Evolutionary conservation across 768 basidiomycete species (phyloP).

Genomic region (Pulveroboletus sp.): DNA sequence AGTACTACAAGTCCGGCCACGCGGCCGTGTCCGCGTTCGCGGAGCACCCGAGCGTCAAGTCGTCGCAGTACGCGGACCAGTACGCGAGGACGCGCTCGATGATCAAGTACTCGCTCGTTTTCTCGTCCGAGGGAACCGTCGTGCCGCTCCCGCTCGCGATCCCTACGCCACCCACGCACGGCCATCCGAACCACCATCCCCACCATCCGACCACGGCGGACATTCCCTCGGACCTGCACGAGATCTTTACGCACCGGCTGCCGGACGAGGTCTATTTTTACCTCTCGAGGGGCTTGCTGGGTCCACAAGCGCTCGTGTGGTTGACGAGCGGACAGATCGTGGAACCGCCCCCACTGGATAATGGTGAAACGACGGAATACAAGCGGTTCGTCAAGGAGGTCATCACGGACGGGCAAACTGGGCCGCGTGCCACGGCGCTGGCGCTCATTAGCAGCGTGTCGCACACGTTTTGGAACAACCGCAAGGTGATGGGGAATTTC

Average conservation of each 20-base stretch:
- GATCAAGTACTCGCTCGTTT: conserved; percentile 87
- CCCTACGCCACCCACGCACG: conserved; percentile 44
- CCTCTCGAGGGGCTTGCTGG: conserved; percentile 85
- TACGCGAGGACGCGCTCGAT: conserved; percentile 88
- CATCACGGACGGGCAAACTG: conserved; percentile 91
- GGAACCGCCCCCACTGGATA: conserved; percentile 86
- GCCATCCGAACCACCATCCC: conserved; percentile 52
- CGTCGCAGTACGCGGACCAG: conserved; percentile 74
- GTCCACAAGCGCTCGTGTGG: conserved; percentile 92
- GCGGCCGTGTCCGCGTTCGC: conserved; percentile 71
- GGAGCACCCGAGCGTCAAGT: conserved; percentile 81
- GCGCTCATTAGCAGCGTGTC: conserved; percentile 81
- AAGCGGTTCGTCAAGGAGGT: conserved; percentile 93
- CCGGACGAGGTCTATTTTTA: conserved; percentile 98
- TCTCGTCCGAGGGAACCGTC: conserved; percentile 82
- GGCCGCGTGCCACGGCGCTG: conserved; percentile 86
- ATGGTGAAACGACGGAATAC: conserved; percentile 94
- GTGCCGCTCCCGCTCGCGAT: conserved; percentile 76
- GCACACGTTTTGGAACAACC: conserved; percentile 76
- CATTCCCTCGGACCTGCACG: conserved; percentile 86
- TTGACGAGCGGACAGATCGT: conserved; percentile 82
- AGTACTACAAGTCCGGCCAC: conserved; percentile 87
- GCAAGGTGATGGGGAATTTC: conserved; percentile 68
- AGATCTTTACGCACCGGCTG: conserved; percentile 90
- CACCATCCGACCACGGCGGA: conserved; percentile 80